Base-by-base conservation (phyloP, 2,329 filamentous ascomycete species). In the Orbilia ellipsospora region DNA sequence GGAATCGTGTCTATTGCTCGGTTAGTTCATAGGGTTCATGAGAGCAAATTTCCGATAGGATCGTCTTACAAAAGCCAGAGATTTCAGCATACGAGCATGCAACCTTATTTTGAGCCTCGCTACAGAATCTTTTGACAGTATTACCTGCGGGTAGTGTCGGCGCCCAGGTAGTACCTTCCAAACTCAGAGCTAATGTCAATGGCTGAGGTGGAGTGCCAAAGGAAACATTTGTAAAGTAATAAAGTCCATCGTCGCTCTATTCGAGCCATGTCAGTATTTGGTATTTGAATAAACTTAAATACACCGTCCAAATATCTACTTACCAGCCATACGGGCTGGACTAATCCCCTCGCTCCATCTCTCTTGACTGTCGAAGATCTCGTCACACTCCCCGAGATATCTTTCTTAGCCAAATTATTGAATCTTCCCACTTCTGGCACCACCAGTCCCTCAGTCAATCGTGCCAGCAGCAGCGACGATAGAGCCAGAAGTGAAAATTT, bases 201-300 rank as follows among this genome's bases (percentile, higher is more conserved):
- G 59, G 64, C 28, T 75, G 72, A 4, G 59, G 72, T 15, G 72
- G 72, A 31, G 72, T 75, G n/a, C 72, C 72, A 12, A 75, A 64
- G 18, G 64, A 69, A n/a, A 75, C 36, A 20, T 75, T 69, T 12
- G 72, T 69, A 16, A 65, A 75, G 45, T 69, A 75, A 5, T 52
- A 23, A 15, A 69, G 15, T 40, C 72, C 72, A 40, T 75, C 72
- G 23, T 69, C 64, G 54, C 72, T 61, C 72, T 74, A 36, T 26
- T 20, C 36, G 42, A 50, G 45, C 18, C 60, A 23, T 36, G 6
- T 18, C 18, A 26, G 20, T 23, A 28, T 1, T 67, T 50, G 18
- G 4, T 18, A 40, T 40, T 12, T 18, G 23, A 18, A 20, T 5
- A 51, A 18, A 23, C 23, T 7, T 12, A 12, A 12, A 26, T 8